Percentiles rank a stretch among this genome's conserved stretches.
Conservation (phyloP, 768 basidiomycete species). For the Cystofilobasidium capitatum region DNA sequence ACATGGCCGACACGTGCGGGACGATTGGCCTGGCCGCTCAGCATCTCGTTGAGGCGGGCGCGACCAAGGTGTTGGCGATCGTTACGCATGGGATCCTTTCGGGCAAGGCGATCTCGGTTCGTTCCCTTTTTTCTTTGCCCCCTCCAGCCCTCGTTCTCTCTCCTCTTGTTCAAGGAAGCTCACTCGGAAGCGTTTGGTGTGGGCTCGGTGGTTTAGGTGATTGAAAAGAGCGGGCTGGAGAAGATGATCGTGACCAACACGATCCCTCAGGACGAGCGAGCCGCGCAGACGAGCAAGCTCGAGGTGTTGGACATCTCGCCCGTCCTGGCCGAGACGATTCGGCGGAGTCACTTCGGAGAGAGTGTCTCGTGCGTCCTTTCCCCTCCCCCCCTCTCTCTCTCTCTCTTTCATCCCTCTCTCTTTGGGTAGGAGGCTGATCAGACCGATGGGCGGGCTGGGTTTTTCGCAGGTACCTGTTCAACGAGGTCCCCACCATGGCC, state of each 20-base stretch:
- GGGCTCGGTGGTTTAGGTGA: conserved; percentile 32
- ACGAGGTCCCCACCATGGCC: conserved; percentile 21
- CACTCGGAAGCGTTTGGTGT: conserved; percentile 8
- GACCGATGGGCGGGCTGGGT: neutral
- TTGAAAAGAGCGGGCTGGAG: conserved; percentile 66
- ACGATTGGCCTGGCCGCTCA: conserved; percentile 77
- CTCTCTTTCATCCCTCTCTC: neutral
- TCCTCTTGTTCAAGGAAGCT: conserved; percentile 29
- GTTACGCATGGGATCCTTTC: conserved; percentile 56
- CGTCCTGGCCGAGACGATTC: conserved; percentile 89
- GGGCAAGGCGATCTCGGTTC: conserved; percentile 46
- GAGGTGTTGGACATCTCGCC: conserved; percentile 82
- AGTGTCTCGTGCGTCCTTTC: conserved; percentile 21
- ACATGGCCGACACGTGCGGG: conserved; percentile 93
- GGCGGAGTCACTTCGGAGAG: conserved; percentile 44
- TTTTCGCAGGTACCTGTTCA: conserved; percentile 22
- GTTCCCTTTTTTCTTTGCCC: conserved; percentile 33
- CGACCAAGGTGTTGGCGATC: conserved; percentile 71
- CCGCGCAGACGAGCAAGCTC: conserved; percentile 52
- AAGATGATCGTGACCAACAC: conserved; percentile 93
- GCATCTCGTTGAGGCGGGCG: conserved; percentile 82
- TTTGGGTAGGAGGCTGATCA: neutral
- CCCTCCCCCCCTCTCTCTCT: neutral
- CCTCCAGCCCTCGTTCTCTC: too few species aligned
- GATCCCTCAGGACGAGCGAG: conserved; percentile 68